phyloP scores from a whole-genome alignment of 495 filamentous ascomycete genomes.

The Penicillium maclennaniae region DNA sequence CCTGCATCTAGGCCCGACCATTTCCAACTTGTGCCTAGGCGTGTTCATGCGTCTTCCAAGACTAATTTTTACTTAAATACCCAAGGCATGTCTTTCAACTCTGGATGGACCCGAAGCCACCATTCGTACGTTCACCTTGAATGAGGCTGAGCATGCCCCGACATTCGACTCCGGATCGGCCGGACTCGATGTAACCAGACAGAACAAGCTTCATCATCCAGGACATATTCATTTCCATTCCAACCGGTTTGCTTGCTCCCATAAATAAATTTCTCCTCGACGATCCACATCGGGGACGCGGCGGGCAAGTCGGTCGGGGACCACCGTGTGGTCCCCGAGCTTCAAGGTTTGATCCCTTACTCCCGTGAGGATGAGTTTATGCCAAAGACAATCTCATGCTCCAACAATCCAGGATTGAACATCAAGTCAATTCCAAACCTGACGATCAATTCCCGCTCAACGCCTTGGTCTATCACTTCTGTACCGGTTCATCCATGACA shows the following conservation, averaged over 20 bases:
- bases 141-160: background rate
- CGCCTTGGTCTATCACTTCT: background rate
- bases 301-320: conserved; percentile 11
- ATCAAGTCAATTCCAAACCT: background rate
- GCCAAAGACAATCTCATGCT: background rate
- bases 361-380: background rate
- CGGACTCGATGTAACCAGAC: background rate
- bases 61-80: background rate
- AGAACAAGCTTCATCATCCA: background rate
- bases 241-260: background rate
- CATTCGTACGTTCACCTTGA: too few species aligned
- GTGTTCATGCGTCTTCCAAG: too few species aligned
- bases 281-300: conserved; percentile 3
- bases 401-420: background rate
- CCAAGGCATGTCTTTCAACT: background rate
- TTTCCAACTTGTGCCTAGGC: too few species aligned
- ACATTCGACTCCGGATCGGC: background rate
- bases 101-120: too few species aligned
- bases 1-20: too few species aligned
- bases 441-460: background rate
- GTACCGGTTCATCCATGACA: conserved; percentile 1
- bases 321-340: conserved; percentile 20
- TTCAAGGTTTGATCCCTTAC: conserved; percentile 1
- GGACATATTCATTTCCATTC: background rate
- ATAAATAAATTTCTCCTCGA: background rate